Evolutionary conservation across 2,329 filamentous ascomycete genomes (phyloP), one percentile per base, ranked within the genome.

Genomic region (Lomentospora prolificans): DNA sequence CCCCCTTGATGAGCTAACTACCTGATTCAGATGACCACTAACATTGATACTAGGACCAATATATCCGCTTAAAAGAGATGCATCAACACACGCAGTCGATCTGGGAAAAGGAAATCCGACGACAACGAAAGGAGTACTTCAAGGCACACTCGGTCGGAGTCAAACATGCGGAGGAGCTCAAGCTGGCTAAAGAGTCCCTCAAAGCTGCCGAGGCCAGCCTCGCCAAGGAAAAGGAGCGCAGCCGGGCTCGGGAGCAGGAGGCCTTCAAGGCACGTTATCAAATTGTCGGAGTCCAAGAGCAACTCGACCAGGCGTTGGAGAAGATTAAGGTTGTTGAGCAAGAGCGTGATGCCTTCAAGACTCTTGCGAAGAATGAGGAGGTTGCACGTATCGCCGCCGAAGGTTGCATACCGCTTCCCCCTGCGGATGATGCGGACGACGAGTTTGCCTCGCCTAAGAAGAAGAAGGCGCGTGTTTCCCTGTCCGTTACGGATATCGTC

Each of bases 101-200:
- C 8, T 89, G 85, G 79, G 86, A 89, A 63, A 89, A 89, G 66
- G 86, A 89, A 66, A 83, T 88, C 46, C 79, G 85, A 55, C 77
- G 82, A 56, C 78, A 81, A 8, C 76, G 84, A 52, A 89, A 89
- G 62, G 86, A 89, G 62, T 83, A 82, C 2, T 89, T 88, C 75
- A 89, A 88, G 65, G 79, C 81, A n/a, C 84, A 87, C 61, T 87
- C 85, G 2, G 69, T 73, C 9, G 77, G 85, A 30, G 80, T 89
- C 62, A 87, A 87, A 65, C 66, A 86, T n/a, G 85, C 89, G 65
- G 86, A 89, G 62, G 85, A 89, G 63, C 75, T 88, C 60, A 89
- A 89, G 65, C 72, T 80, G 0, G 72, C 79, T 53, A 78, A 83
- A 48, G 70, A 70, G 25, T 70, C 72, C n/a, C 69, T 77, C 53